Evolutionary conservation across 177 flowering plant species (phyloP).

Genomic region (Vitis hybrid): DNA sequence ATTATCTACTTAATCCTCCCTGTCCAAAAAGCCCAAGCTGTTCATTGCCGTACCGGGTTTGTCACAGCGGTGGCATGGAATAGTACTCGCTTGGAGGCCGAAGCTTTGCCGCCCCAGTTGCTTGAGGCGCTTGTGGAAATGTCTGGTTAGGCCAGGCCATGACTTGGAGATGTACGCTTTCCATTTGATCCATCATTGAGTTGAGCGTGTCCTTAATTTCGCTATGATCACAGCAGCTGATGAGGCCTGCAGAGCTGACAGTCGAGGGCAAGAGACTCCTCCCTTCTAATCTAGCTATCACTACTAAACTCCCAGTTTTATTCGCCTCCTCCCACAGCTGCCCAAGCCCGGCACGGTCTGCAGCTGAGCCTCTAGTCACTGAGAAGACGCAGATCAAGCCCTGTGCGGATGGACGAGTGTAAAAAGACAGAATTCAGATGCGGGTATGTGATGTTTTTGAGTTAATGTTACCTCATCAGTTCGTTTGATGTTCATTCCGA

Average conservation of each 20-base stretch:
- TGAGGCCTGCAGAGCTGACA: conserved; percentile 38
- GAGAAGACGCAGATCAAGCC: conserved; percentile 48
- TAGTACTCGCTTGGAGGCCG: conserved; percentile 22
- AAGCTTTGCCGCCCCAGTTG: conserved; percentile 20
- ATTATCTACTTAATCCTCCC: no score
- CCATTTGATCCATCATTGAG: conserved; percentile 38
- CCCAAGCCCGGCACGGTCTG: conserved; percentile 49
- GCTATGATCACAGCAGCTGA: conserved; percentile 43
- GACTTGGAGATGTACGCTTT: conserved; percentile 35
- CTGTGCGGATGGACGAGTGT: conserved; percentile 14
- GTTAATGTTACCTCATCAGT: conserved; percentile 48
- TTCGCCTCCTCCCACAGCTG: conserved; percentile 39
- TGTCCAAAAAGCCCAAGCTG: no score
- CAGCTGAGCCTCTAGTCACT: conserved; percentile 42
- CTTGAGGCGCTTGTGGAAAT: conserved; percentile 3
- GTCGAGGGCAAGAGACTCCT: conserved; percentile 49
- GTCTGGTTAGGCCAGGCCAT: conserved; percentile 48
- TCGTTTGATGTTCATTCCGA: conserved; percentile 56
- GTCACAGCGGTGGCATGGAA: background rate
- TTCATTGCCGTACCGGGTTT: background rate
- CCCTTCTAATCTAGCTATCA: conserved; percentile 58
- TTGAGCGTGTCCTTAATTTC: conserved; percentile 40
- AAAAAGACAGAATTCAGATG: background rate
- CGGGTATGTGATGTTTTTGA: background rate
- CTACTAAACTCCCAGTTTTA: conserved; percentile 23